Conservation (phyloP, 805 yeast genomes). For the Candida pini region DNA sequence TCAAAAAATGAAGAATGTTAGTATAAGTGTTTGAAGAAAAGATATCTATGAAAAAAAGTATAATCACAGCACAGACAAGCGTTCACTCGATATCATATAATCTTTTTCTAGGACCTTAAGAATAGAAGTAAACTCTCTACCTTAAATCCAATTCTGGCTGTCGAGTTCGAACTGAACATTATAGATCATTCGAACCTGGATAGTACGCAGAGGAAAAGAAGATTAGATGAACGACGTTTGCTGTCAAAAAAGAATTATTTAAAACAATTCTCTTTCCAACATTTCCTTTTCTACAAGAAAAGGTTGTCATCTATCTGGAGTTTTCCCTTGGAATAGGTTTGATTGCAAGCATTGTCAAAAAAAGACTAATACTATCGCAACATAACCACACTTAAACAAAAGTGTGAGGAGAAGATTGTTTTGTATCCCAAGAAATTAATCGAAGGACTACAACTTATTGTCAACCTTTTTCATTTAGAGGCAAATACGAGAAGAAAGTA, state of each 20-base stretch:
- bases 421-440: constrained; percentile 16
- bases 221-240: constrained; percentile 1
- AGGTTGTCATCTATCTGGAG: constrained; percentile 5
- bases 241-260: constrained; percentile 1
- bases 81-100: no score
- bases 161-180: constrained; percentile 22
- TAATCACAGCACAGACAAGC: no score
- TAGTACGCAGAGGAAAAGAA: constrained; percentile 28
- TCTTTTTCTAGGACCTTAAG: constrained; percentile 3
- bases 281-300: background rate
- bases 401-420: constrained; percentile 18
- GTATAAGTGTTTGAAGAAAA: constrained; percentile 13
- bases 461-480: constrained; percentile 24
- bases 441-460: constrained; percentile 23
- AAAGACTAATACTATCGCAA: constrained; percentile 11
- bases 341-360: constrained; percentile 15
- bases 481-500: constrained; percentile 25
- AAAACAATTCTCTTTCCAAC: constrained; percentile 5
- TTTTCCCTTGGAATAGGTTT: constrained; percentile 33
- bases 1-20: constrained; percentile 7
- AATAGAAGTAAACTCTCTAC: no score
- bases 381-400: constrained; percentile 23
- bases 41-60: constrained; percentile 2
- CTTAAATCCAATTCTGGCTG: constrained; percentile 12
- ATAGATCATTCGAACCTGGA: constrained; percentile 24